phyloP scores from a whole-genome alignment of 345 rosid genomes.

The Cardamine resedifolia region DNA sequence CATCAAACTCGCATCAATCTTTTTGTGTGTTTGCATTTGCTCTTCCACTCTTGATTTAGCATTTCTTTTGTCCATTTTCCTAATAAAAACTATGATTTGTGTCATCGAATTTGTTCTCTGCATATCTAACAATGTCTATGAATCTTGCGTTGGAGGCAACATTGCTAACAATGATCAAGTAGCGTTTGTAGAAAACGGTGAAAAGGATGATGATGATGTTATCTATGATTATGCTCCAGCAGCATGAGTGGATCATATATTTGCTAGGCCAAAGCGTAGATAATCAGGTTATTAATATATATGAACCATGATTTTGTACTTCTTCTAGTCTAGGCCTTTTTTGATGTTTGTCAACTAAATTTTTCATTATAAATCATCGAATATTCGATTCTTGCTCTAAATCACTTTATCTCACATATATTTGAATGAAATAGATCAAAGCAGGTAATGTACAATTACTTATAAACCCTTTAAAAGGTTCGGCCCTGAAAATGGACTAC shows the following conservation, averaged over 20 bases:
- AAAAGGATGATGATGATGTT: conserved; percentile 12
- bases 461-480: no score
- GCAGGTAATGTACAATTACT: no score
- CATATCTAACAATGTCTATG: background rate
- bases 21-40: background rate
- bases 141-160: background rate
- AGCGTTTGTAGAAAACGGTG: background rate
- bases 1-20: background rate
- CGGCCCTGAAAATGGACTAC: no score
- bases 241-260: background rate
- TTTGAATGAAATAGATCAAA: no score
- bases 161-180: background rate
- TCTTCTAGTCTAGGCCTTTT: background rate
- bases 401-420: no score
- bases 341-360: background rate
- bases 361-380: background rate
- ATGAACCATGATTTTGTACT: background rate
- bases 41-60: background rate
- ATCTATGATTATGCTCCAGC: conserved; percentile 25
- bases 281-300: background rate
- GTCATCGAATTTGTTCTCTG: background rate
- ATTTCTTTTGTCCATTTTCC: background rate
- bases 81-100: background rate
- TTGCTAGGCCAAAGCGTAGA: background rate
- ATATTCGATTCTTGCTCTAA: no score